These are phyloP conservation scores for Emericellopsis atlantica DNA, from an alignment of 2,329 filamentous ascomycete genomes.

Conservation along the genomic window DNA sequence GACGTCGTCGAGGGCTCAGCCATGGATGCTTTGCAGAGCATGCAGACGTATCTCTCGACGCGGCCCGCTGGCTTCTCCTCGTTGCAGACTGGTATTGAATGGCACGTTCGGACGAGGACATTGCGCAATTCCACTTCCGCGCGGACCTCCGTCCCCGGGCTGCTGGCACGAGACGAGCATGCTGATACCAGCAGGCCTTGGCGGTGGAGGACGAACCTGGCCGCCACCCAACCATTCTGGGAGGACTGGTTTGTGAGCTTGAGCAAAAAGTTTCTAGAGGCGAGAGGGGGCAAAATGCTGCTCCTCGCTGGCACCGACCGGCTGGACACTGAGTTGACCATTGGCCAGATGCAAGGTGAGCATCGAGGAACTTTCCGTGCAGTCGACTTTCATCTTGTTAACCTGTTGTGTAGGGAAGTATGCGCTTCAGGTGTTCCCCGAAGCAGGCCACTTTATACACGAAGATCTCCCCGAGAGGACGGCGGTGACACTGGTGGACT, in stretches of 20 bases:
- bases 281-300: conserved; percentile 71
- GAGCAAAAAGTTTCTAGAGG: conserved; percentile 75
- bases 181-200: conserved; percentile 36
- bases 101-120: conserved; percentile 84
- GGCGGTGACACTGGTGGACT: conserved; percentile 74
- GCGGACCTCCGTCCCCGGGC: conserved; percentile 70
- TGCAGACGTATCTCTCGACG: conserved; percentile 82
- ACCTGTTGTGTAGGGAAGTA: conserved; percentile 57
- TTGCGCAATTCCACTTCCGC: conserved; percentile 77
- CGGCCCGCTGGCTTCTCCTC: conserved; percentile 69
- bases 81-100: conserved; percentile 72
- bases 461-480: conserved; percentile 90
- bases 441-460: conserved; percentile 93
- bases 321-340: conserved; percentile 82
- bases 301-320: conserved; percentile 82
- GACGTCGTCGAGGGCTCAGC: conserved; percentile 95
- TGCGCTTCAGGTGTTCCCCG: conserved; percentile 84
- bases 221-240: conserved; percentile 81
- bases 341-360: conserved; percentile 91
- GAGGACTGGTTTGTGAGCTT: conserved; percentile 85
- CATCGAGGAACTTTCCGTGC: not conserved
- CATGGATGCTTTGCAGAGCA: conserved; percentile 86
- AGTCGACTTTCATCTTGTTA: not conserved
- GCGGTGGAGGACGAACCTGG: conserved; percentile 79
- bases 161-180: conserved; percentile 44